phyloP scores from a whole-genome alignment of 2,329 filamentous ascomycete species.

The Ramularia endophylla region DNA sequence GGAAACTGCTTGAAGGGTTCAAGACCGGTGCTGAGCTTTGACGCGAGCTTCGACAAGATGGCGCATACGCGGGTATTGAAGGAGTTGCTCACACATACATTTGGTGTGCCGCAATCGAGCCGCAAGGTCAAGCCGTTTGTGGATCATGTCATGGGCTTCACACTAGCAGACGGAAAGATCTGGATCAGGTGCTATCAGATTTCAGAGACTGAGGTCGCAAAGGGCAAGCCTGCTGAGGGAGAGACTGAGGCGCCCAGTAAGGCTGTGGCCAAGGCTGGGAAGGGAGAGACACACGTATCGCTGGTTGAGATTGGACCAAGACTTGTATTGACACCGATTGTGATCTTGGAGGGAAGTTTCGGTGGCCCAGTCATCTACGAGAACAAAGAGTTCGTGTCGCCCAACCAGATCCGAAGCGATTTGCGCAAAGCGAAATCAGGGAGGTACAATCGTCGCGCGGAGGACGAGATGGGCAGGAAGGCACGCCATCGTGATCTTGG shows the following conservation, averaged over 20 bases:
- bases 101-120: conserved; percentile 84
- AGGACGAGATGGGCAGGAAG: conserved; percentile 65
- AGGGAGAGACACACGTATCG: conserved; percentile 64
- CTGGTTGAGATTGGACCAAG: conserved; percentile 91
- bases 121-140: conserved; percentile 93
- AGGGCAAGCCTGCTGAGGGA: conserved; percentile 34
- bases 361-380: conserved; percentile 96
- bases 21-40: conserved; percentile 85
- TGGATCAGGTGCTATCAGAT: conserved; percentile 97
- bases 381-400: conserved; percentile 95
- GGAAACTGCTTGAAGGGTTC: conserved; percentile 96
- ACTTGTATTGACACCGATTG: conserved; percentile 87
- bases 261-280: conserved; percentile 37
- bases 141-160: conserved; percentile 92
- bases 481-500: conserved; percentile 73
- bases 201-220: conserved; percentile 66
- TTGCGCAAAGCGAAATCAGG: conserved; percentile 69
- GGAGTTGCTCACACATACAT: conserved; percentile 82
- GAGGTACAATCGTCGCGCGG: conserved; percentile 69
- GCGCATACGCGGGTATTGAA: conserved; percentile 79
- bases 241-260: conserved; percentile 31
- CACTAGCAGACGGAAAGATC: conserved; percentile 84
- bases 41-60: conserved; percentile 64
- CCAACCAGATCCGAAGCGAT: conserved; percentile 84
- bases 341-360: conserved; percentile 92